These are phyloP conservation scores for Aspergillus pseudoviridinutans DNA, from an alignment of 2,329 filamentous ascomycete genomes.

Conservation along the genomic window DNA sequence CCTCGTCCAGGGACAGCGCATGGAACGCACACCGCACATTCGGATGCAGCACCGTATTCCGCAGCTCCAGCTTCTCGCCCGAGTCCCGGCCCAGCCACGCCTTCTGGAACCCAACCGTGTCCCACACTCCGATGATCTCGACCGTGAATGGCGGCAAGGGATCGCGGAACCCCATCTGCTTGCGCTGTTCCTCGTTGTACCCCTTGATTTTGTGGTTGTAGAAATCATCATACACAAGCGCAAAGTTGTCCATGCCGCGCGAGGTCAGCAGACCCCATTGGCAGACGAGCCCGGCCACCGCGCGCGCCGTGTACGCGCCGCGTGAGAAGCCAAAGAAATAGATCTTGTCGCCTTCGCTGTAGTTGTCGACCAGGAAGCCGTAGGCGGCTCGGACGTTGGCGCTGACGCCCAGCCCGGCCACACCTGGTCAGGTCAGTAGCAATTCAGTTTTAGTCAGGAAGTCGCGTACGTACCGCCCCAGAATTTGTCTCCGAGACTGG, in stretches of 20 bases:
- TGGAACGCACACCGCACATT: slow-evolving; percentile 44
- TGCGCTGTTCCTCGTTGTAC: slow-evolving; percentile 8
- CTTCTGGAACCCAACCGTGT: slow-evolving; percentile 38
- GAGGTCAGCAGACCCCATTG: slow-evolving; percentile 44
- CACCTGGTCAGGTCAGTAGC: slow-evolving; percentile 3
- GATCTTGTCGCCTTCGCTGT: slow-evolving; percentile 48
- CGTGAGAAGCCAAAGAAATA: slow-evolving; percentile 49
- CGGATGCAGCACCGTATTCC: slow-evolving; percentile 41
- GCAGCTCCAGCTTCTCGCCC: slow-evolving; percentile 21
- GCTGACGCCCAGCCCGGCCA: slow-evolving; percentile 17
- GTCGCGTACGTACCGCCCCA: slow-evolving; percentile 14
- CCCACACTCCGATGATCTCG: slow-evolving; percentile 44
- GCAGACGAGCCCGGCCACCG: slow-evolving; percentile 44
- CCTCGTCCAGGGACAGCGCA: slow-evolving; percentile 43
- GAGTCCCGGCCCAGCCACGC: slow-evolving; percentile 9
- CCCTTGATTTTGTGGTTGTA: slow-evolving; percentile 8
- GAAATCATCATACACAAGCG: slow-evolving; percentile 20
- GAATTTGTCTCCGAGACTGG: slow-evolving; percentile 17
- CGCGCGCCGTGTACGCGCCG: slow-evolving; percentile 45
- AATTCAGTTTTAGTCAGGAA: neutral
- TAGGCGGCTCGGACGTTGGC: slow-evolving; percentile 30
- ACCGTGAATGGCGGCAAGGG: slow-evolving; percentile 23
- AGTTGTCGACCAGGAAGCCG: slow-evolving; percentile 52
- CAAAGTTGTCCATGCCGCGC: slow-evolving; percentile 24
- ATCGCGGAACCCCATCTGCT: slow-evolving; percentile 12